These are phyloP conservation scores for Trichophyton mentagrophytes DNA, from an alignment of 2,329 filamentous ascomycete genomes.

Conservation along the genomic window DNA sequence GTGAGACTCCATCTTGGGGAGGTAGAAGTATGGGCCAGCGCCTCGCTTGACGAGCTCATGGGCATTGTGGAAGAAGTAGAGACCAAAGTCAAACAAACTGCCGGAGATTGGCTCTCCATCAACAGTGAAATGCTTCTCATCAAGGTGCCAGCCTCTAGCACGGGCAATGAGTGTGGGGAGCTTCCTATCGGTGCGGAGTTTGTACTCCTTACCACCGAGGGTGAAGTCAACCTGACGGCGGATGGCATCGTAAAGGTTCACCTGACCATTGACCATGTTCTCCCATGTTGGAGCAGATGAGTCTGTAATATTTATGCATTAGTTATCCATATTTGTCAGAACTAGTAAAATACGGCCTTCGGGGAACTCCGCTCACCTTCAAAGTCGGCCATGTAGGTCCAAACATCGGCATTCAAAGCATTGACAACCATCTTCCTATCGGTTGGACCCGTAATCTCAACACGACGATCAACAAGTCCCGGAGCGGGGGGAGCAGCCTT, in stretches of 20 bases:
- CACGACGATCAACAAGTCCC: slow-evolving; percentile 79
- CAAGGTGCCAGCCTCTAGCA: slow-evolving; percentile 92
- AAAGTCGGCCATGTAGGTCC: slow-evolving; percentile 99
- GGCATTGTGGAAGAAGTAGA: slow-evolving; percentile 99
- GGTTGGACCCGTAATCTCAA: slow-evolving; percentile 94
- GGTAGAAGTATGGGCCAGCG: slow-evolving; percentile 89
- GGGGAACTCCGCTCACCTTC: slow-evolving; percentile 56
- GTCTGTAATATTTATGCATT: slow-evolving; percentile 42
- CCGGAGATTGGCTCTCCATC: slow-evolving; percentile 92
- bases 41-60: slow-evolving; percentile 73
- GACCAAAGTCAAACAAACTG: slow-evolving; percentile 87
- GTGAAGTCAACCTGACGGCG: slow-evolving; percentile 93
- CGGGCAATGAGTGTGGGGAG: slow-evolving; percentile 87
- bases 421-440: slow-evolving; percentile 99
- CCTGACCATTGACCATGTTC: slow-evolving; percentile 97
- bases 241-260: slow-evolving; percentile 94
- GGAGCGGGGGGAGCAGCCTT: slow-evolving; percentile 83
- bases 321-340: neutral
- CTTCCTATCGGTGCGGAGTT: slow-evolving; percentile 78
- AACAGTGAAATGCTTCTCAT: slow-evolving; percentile 95
- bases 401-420: slow-evolving; percentile 87
- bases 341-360: neutral
- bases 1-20: slow-evolving; percentile 96
- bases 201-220: slow-evolving; percentile 90
- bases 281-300: slow-evolving; percentile 95